Evolutionary conservation across 129 eudicot genomes (phyloP).

Genomic region (Tanacetum coccineum): DNA sequence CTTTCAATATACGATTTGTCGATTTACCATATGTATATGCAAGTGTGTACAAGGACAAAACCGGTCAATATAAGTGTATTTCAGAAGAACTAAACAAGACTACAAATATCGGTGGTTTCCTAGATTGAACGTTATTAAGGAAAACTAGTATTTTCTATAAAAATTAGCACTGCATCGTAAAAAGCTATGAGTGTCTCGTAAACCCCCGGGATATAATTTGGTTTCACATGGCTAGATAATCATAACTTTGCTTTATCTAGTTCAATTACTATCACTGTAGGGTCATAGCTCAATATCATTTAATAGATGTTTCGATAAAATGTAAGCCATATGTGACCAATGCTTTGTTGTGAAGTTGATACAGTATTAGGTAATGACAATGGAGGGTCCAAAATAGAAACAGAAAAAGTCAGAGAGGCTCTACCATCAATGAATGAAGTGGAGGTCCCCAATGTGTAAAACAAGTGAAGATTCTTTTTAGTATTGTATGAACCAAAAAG

Average conservation of each 20-base stretch:
- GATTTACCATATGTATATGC: background rate
- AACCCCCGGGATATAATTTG: too few relatives aligned
- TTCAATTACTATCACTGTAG: background rate
- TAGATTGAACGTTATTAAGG: too few relatives aligned
- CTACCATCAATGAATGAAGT: conserved; percentile 34
- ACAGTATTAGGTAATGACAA: conserved; percentile 9
- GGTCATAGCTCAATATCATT: background rate
- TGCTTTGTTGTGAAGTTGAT: conserved; percentile 1
- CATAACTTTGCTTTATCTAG: background rate
- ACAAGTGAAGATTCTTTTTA: conserved; percentile 22
- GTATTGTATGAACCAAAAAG: background rate
- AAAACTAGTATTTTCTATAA: too few relatives aligned
- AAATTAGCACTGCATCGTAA: too few relatives aligned
- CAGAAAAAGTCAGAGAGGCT: conserved; percentile 17
- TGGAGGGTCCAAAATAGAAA: conserved; percentile 29
- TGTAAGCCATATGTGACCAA: background rate
- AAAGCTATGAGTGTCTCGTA: background rate
- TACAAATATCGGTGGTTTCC: too few relatives aligned
- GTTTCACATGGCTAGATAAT: too few relatives aligned
- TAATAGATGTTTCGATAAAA: too few relatives aligned
- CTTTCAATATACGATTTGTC: background rate
- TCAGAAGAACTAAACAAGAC: too few relatives aligned
- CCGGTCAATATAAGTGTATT: too few relatives aligned
- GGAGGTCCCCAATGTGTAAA: conserved; percentile 31
- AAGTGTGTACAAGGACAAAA: background rate